phyloP scores from a whole-genome alignment of 768 basidiomycete genomes.

The Fibroporia radiculosa region DNA sequence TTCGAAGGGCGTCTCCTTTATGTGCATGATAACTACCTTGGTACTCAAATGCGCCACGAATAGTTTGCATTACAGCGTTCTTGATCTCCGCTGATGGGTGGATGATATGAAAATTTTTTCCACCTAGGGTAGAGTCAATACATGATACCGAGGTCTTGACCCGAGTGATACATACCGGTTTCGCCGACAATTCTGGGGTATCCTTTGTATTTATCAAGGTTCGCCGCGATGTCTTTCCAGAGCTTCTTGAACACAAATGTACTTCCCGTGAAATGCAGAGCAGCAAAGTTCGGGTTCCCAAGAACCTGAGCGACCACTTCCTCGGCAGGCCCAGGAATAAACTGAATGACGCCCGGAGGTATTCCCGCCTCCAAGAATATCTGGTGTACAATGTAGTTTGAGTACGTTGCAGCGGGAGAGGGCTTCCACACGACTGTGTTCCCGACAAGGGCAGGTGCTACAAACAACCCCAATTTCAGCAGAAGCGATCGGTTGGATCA shows the following conservation, averaged over 20 bases:
- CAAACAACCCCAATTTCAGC: slow-evolving; percentile 7
- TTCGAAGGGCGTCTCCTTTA: no score
- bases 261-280: slow-evolving; percentile 94
- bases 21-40: slow-evolving; percentile 47
- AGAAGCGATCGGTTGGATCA: neutral
- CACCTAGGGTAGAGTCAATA: slow-evolving; percentile 33
- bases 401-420: slow-evolving; percentile 89
- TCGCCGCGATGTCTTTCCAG: slow-evolving; percentile 91
- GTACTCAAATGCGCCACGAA: slow-evolving; percentile 92
- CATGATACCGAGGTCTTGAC: no score
- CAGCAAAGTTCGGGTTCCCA: slow-evolving; percentile 71
- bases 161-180: slow-evolving; percentile 51
- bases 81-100: slow-evolving; percentile 81
- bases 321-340: slow-evolving; percentile 83
- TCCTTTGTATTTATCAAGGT: slow-evolving; percentile 78
- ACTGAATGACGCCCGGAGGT: slow-evolving; percentile 93
- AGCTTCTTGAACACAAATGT: slow-evolving; percentile 91
- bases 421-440: slow-evolving; percentile 98
- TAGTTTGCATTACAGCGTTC: slow-evolving; percentile 84
- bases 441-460: slow-evolving; percentile 87
- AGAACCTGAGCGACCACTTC: slow-evolving; percentile 84
- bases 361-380: slow-evolving; percentile 92
- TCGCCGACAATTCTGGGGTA: slow-evolving; percentile 98
- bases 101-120: slow-evolving; percentile 97
- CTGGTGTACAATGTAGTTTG: slow-evolving; percentile 89